These are phyloP conservation scores for Lyophyllum shimeji DNA, from an alignment of 768 basidiomycete species.

Conservation along the genomic window DNA sequence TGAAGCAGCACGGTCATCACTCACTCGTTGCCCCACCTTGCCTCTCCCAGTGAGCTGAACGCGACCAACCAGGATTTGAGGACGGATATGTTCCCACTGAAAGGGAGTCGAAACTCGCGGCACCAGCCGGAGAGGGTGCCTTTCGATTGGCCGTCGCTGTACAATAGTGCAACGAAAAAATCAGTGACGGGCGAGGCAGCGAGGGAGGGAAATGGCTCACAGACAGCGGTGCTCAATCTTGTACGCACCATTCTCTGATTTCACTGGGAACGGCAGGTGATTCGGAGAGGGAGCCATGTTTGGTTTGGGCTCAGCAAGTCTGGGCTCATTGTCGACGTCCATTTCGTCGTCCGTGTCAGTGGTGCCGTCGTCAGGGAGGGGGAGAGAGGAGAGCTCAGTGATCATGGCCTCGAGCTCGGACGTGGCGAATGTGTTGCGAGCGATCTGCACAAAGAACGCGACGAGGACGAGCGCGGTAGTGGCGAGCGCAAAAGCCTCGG, in stretches of 20 bases:
- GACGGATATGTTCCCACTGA: neutral
- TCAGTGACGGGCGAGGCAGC: neutral
- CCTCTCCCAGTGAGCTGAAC: constrained; percentile 6
- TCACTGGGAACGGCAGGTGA: constrained; percentile 3
- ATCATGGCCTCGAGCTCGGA: neutral
- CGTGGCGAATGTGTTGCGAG: neutral
- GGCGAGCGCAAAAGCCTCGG: neutral
- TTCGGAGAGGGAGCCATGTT: neutral
- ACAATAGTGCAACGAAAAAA: neutral
- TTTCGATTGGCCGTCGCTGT: neutral
- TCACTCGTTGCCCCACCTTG: constrained; percentile 7
- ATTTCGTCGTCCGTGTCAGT: neutral
- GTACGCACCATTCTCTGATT: neutral
- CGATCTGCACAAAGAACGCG: neutral
- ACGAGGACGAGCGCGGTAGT: neutral
- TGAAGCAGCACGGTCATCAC: neutral
- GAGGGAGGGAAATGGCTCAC: neutral
- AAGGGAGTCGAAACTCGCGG: constrained; percentile 3
- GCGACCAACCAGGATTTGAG: constrained; percentile 4
- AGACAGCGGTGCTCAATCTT: neutral
- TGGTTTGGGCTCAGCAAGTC: neutral
- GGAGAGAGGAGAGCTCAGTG: neutral
- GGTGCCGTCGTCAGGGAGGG: neutral
- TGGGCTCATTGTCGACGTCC: neutral
- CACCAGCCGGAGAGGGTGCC: neutral